phyloP scores from a whole-genome alignment of 169 alveolate species.

The Perkinsus marinus region DNA sequence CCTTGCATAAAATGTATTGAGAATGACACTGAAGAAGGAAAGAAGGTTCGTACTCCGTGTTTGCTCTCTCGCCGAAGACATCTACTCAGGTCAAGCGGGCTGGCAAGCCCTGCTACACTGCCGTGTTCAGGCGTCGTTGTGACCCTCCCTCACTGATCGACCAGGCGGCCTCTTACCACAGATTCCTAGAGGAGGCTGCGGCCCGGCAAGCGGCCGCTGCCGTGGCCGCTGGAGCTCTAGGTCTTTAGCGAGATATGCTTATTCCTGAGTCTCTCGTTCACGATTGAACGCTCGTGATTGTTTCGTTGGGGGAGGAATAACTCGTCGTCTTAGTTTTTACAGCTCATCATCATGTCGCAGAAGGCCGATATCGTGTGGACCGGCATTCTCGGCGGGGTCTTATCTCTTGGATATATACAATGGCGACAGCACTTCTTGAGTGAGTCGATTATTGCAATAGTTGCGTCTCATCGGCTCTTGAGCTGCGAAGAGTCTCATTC shows the following conservation, averaged over 20 bases:
- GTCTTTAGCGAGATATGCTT: neutral
- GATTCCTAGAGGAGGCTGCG: conserved; percentile 2
- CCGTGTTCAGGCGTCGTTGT: neutral
- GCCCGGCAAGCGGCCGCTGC: neutral
- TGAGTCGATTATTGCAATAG: too few species aligned
- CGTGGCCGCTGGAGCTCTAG: neutral
- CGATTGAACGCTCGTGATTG: neutral
- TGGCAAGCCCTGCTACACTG: conserved; percentile 13
- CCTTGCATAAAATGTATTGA: conserved; percentile 2
- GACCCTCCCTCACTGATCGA: neutral
- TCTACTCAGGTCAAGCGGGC: conserved; percentile 2
- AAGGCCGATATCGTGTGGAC: neutral
- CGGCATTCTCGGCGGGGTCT: neutral
- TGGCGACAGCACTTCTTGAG: neutral
- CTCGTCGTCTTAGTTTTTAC: neutral
- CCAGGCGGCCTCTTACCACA: neutral
- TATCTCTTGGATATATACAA: neutral
- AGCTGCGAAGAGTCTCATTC: too few species aligned
- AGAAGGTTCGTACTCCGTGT: neutral
- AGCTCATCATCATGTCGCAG: neutral
- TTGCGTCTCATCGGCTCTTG: too few species aligned
- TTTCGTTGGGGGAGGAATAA: neutral
- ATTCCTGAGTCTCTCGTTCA: neutral
- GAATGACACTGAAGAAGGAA: conserved; percentile 9
- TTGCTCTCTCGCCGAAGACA: neutral